A percentile compares a stretch with the other conserved stretches of the same genome.
phyloP scores from a whole-genome alignment of 768 basidiomycete species.

The Dacryopinax spathularia region DNA sequence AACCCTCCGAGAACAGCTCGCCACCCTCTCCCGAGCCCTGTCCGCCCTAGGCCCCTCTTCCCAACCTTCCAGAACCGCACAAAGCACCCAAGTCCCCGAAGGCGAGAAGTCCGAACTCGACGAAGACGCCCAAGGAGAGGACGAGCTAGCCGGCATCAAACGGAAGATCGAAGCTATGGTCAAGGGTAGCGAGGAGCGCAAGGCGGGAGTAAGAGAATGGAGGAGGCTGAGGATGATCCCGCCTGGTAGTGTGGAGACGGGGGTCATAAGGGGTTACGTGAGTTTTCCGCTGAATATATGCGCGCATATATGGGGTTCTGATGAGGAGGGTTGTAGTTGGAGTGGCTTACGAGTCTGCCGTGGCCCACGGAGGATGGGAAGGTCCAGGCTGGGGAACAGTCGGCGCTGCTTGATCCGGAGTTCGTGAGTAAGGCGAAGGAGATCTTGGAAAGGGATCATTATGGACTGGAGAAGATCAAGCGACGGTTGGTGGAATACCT shows the following conservation, averaged over 20 bases:
- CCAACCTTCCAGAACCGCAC: slow-evolving; percentile 18
- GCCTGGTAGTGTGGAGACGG: slow-evolving; percentile 77
- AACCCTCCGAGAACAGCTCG: slow-evolving; percentile 64
- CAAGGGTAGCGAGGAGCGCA: slow-evolving; percentile 61
- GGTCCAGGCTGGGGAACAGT: slow-evolving; percentile 17
- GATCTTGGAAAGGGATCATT: slow-evolving; percentile 82
- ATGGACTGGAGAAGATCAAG: slow-evolving; percentile 85
- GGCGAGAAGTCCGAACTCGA: slow-evolving; percentile 40
- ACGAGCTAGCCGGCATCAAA: slow-evolving; percentile 60
- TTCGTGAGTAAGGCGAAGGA: slow-evolving; percentile 58
- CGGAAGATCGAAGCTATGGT: slow-evolving; percentile 61
- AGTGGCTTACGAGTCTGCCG: slow-evolving; percentile 76
- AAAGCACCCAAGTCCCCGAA: background rate
- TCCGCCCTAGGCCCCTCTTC: slow-evolving; percentile 15
- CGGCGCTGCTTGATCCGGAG: slow-evolving; percentile 36
- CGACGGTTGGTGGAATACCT: slow-evolving; percentile 82
- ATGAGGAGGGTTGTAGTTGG: slow-evolving; percentile 43
- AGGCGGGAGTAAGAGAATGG: slow-evolving; percentile 71
- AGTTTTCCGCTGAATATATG: slow-evolving; percentile 19
- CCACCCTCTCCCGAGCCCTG: slow-evolving; percentile 33
- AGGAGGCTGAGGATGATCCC: slow-evolving; percentile 76
- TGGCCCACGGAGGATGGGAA: slow-evolving; percentile 33
- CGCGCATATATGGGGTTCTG: slow-evolving; percentile 14
- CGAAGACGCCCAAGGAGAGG: slow-evolving; percentile 66
- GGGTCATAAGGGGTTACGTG: slow-evolving; percentile 73